Percentiles rank a stretch among this genome's conserved stretches.
Conservation (phyloP, 306 rosid species). For the Sesbania bispinosa region DNA sequence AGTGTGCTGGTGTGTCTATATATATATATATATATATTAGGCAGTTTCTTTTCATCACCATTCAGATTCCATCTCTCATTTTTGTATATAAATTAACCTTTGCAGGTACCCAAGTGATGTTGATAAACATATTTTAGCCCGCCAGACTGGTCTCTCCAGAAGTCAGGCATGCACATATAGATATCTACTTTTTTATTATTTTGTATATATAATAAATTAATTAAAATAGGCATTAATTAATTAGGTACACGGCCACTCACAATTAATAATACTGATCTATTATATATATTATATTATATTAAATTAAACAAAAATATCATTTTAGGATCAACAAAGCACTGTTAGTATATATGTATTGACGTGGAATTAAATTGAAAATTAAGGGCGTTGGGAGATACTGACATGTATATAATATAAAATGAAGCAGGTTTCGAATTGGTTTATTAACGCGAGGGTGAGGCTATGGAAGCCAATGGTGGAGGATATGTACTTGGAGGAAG, state of each 20-base stretch:
- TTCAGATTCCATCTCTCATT: constrained; percentile 24
- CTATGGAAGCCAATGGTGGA: constrained; percentile 97
- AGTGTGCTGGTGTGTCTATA: too few relatives aligned
- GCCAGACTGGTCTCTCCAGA: constrained; percentile 97
- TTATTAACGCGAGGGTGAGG: constrained; percentile 92
- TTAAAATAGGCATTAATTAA: background rate
- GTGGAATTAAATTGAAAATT: background rate
- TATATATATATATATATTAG: too few relatives aligned
- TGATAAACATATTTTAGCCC: constrained; percentile 85
- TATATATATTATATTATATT: too few relatives aligned
- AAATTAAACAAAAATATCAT: background rate
- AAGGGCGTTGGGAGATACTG: constrained; percentile 14
- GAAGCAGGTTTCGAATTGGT: constrained; percentile 91
- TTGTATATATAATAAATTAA: too few relatives aligned
- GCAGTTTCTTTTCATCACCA: constrained; percentile 48
- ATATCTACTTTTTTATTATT: constrained; percentile 14
- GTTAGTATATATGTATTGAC: constrained; percentile 6
- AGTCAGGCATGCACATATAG: constrained; percentile 79
- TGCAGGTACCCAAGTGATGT: constrained; percentile 94
- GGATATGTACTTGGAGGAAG: constrained; percentile 86
- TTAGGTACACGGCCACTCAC: background rate
- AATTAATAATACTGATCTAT: background rate
- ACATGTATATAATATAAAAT: background rate
- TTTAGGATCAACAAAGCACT: background rate
- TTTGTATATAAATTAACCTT: background rate